These are phyloP conservation scores for Nitzschia inconspicua DNA, from an alignment of 108 stramenopile genomes.

Conservation along the genomic window DNA sequence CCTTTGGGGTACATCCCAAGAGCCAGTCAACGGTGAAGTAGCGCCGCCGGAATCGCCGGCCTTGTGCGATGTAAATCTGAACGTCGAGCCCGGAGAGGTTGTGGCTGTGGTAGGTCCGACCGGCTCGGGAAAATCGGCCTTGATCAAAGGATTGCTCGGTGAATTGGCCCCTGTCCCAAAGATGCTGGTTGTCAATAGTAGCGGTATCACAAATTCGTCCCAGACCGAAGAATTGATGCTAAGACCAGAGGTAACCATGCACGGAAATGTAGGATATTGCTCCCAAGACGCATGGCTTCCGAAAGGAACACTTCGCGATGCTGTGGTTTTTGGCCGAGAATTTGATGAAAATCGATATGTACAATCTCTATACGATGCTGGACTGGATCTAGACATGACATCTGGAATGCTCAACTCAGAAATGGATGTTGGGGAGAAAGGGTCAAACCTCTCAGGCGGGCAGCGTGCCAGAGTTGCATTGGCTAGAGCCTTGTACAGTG, in stretches of 20 bases:
- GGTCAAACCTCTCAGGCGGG: conserved; percentile 80
- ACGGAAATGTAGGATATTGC: conserved; percentile 70
- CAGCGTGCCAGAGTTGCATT: conserved; percentile 91
- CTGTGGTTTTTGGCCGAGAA: conserved; percentile 78
- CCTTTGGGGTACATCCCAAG: conserved; percentile 45
- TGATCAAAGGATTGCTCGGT: conserved; percentile 80
- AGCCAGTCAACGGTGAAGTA: conserved; percentile 22
- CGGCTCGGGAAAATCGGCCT: conserved; percentile 85
- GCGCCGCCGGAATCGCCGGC: conserved; percentile 40
- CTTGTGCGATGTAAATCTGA: conserved; percentile 48
- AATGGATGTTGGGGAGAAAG: conserved; percentile 80
- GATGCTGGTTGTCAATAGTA: conserved; percentile 28
- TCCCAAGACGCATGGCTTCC: conserved; percentile 84
- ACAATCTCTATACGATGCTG: conserved; percentile 59
- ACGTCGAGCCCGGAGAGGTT: conserved; percentile 64
- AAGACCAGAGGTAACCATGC: conserved; percentile 35
- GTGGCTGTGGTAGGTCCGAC: conserved; percentile 86
- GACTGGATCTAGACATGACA: conserved; percentile 66
- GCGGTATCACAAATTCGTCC: not conserved
- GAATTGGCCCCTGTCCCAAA: conserved; percentile 73
- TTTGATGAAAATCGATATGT: conserved; percentile 66
- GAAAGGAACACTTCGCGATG: conserved; percentile 78
- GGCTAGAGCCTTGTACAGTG: conserved; percentile 68
- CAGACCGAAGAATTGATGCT: conserved; percentile 24
- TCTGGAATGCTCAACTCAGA: conserved; percentile 49